Conservation (phyloP, 805 yeast genomes). For the Danielozyma ontarioensis region DNA sequence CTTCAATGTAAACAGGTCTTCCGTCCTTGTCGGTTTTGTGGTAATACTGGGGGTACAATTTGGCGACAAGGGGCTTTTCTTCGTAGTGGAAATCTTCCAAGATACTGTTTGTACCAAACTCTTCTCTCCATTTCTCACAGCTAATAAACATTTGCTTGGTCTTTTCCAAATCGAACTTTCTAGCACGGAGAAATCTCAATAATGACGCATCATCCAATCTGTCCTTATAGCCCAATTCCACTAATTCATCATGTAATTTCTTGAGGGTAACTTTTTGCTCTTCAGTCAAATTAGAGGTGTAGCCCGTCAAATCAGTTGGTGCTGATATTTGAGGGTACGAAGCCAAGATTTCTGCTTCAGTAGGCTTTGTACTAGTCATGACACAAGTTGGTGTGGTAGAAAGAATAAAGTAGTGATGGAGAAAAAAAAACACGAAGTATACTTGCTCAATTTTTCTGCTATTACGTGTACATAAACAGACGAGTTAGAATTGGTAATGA, state of each 20-base stretch:
- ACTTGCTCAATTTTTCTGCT: no score
- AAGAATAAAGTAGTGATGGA: no score
- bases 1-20: constrained; percentile 92
- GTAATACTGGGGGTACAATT: constrained; percentile 92
- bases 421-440: no score
- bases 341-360: constrained; percentile 36
- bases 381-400: no score
- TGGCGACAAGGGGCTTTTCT: constrained; percentile 89
- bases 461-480: no score
- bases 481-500: no score
- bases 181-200: constrained; percentile 85
- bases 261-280: constrained; percentile 59
- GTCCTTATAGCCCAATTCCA: constrained; percentile 61
- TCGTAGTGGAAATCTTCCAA: constrained; percentile 82
- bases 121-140: constrained; percentile 90
- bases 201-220: constrained; percentile 85
- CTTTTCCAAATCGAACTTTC: constrained; percentile 81
- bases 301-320: constrained; percentile 63
- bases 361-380: constrained; percentile 11
- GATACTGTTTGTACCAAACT: constrained; percentile 81
- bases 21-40: constrained; percentile 97
- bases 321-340: constrained; percentile 72
- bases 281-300: constrained; percentile 72
- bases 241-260: constrained; percentile 53
- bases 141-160: constrained; percentile 78